A percentile compares a stretch with the other conserved stretches of the same genome.
Conservation (phyloP, 306 rosid species). For the Vachellia collinsii region DNA sequence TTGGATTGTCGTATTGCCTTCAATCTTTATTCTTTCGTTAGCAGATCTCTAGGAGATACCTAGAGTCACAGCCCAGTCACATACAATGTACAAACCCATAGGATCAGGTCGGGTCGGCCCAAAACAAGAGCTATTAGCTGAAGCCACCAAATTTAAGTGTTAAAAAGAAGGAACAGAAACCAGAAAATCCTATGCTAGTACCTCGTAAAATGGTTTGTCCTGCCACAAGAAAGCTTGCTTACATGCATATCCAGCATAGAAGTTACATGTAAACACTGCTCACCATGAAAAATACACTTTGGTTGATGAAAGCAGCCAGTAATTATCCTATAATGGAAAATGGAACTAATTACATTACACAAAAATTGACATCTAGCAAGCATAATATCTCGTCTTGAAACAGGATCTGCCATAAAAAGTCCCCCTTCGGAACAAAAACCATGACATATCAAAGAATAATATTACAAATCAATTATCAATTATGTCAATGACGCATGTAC, state of each 20-base stretch:
- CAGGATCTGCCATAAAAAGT: conserved; percentile 24
- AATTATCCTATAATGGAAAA: conserved; percentile 26
- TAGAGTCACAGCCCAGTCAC: background rate
- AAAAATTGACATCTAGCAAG: conserved; percentile 27
- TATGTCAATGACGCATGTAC: conserved; percentile 19
- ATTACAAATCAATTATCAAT: conserved; percentile 43
- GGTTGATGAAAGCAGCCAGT: conserved; percentile 3
- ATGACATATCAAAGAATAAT: conserved; percentile 37
- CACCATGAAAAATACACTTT: background rate
- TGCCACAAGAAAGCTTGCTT: background rate
- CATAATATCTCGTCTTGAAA: conserved; percentile 26
- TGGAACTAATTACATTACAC: conserved; percentile 43
- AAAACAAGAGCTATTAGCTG: background rate
- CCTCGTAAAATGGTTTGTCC: background rate
- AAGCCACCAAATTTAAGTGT: background rate
- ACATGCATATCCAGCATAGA: background rate
- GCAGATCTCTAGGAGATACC: background rate
- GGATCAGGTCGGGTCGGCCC: too few relatives aligned
- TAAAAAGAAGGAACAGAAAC: background rate
- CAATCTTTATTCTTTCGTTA: too few relatives aligned
- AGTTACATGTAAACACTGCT: background rate
- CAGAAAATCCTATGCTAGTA: background rate
- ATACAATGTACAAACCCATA: background rate
- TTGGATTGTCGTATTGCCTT: background rate
- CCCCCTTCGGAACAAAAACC: conserved; percentile 30